These are phyloP conservation scores for Harringtonia lauricola DNA, from an alignment of 2,329 filamentous ascomycete genomes.

Conservation along the genomic window DNA sequence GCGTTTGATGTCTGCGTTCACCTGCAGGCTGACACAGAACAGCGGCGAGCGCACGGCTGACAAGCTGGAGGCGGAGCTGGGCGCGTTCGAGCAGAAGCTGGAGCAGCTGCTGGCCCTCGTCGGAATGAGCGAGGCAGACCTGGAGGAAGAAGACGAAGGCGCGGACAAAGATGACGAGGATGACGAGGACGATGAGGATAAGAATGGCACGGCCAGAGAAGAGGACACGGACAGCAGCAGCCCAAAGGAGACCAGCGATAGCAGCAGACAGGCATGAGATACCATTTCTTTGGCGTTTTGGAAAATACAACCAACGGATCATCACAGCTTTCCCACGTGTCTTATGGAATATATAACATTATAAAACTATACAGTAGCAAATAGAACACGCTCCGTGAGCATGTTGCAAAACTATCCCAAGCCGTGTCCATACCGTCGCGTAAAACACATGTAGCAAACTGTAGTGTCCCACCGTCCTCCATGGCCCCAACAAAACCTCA, in stretches of 20 bases:
- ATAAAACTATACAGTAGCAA: too few relatives aligned
- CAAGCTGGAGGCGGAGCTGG: conserved; percentile 40
- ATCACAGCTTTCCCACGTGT: too few relatives aligned
- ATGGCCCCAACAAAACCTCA: not conserved
- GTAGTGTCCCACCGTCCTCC: not conserved
- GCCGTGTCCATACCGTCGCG: too few relatives aligned
- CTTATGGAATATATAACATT: too few relatives aligned
- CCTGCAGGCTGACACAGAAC: too few relatives aligned
- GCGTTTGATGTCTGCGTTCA: too few relatives aligned
- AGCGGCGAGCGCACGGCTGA: conserved; percentile 45
- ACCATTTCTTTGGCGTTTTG: too few relatives aligned
- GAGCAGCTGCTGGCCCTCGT: conserved; percentile 41
- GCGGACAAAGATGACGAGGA: not conserved
- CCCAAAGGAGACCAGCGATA: too few relatives aligned
- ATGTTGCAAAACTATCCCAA: too few relatives aligned
- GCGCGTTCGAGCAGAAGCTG: conserved; percentile 41
- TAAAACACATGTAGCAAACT: too few relatives aligned
- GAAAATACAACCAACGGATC: too few relatives aligned
- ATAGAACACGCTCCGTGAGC: too few relatives aligned
- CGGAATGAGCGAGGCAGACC: conserved; percentile 18
- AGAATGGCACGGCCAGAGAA: not conserved
- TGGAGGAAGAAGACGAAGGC: not conserved
- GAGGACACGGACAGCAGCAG: not conserved
- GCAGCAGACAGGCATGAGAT: not conserved
- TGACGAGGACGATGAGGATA: not conserved